Base-by-base conservation (phyloP, 148 eudicot genomes). In the Camellia granthamiana region DNA sequence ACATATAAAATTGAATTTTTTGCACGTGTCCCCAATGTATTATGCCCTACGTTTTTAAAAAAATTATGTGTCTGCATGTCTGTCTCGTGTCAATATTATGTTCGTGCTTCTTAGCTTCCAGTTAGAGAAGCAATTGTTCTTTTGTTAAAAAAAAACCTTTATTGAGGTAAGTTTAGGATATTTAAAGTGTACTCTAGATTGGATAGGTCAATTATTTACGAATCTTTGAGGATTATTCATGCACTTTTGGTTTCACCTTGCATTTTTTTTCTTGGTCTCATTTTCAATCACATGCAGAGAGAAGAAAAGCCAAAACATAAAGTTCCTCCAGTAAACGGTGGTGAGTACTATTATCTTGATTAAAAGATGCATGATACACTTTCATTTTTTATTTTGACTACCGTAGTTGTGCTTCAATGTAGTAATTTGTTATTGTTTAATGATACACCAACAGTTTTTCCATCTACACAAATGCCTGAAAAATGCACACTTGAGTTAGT, bases 401-500 rank as follows among this genome's bases (percentile, higher is more conserved):
- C 42, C 6, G 38, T 55, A 61, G 60, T 77, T 3, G 6, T 64
- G 21, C 6, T 6, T 49, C 14, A 16, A 5, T 15, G 6, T n/a
- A 65, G 72, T 65, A 54, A 67, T 66, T 49, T 47, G n/a, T 19
- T 7, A 38, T 41, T 16, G 18, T 67, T 15, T 69, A 18, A 18
- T 75, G 78, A 43, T 43, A 23, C 19, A 8, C 23, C 46, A 44
- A 69, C 83, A 66, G 75, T 21, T 68, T 6, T 46, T 4, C 60
- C 68, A 75, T 56, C 67, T 7, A 59, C 18, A 43, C 46, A 21
- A 58, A 56, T 75, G 55, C 83, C 69, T 14, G 75, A 43, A 56
- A 81, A 73, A 47, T 3, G 11, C 21, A 58, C 44, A 58, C 75
- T 75, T 12, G 83, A 75, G 60, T 56, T 75, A 46, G 4, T 75